These are phyloP conservation scores for Senna siamea DNA, from an alignment of 306 rosid genomes.

Conservation along the genomic window DNA sequence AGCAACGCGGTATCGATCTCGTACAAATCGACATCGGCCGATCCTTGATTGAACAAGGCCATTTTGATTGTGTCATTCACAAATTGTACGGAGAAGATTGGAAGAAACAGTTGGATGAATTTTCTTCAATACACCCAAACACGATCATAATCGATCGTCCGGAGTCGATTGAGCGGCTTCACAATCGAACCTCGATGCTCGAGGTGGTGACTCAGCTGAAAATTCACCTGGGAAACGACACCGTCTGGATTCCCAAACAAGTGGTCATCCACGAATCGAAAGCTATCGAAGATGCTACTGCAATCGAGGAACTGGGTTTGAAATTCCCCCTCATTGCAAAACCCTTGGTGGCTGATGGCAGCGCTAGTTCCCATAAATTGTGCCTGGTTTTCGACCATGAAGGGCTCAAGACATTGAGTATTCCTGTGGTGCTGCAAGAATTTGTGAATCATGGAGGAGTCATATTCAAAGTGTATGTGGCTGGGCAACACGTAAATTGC, in stretches of 20 bases:
- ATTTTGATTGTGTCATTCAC: conserved; percentile 51
- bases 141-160: conserved; percentile 45
- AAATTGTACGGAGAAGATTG: conserved; percentile 37
- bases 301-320: conserved; percentile 19
- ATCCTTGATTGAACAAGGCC: conserved; percentile 44
- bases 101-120: conserved; percentile 37
- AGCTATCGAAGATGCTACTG: neutral
- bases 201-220: conserved; percentile 17
- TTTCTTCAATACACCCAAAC: conserved; percentile 32
- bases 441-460: conserved; percentile 80
- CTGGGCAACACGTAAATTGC: conserved; percentile 55
- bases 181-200: conserved; percentile 46
- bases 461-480: conserved; percentile 70
- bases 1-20: conserved; percentile 34
- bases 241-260: conserved; percentile 41
- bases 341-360: conserved; percentile 47
- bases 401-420: conserved; percentile 42
- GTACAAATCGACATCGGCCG: conserved; percentile 34
- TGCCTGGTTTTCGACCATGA: conserved; percentile 46
- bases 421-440: conserved; percentile 60
- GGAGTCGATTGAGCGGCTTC: conserved; percentile 35
- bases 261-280: conserved; percentile 15
- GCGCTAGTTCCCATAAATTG: conserved; percentile 52
- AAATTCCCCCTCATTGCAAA: conserved; percentile 44
- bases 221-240: conserved; percentile 13